These are phyloP conservation scores for Ophioceras dolichostomum DNA, from an alignment of 2,329 filamentous ascomycete genomes.

Conservation along the genomic window DNA sequence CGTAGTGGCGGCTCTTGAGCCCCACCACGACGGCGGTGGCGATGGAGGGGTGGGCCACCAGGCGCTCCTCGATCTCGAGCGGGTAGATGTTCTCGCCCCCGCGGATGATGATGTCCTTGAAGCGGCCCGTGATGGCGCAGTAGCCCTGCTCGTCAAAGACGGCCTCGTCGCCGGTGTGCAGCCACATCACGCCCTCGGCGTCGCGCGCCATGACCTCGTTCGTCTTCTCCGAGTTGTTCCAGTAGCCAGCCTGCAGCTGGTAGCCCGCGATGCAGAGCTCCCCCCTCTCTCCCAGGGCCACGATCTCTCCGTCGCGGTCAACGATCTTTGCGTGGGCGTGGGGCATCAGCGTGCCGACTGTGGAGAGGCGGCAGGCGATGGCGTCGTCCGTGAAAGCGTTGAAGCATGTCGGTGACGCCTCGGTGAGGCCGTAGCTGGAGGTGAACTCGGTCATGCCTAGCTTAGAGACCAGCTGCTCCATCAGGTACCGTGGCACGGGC, in stretches of 20 bases:
- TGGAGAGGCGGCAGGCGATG: constrained; percentile 52
- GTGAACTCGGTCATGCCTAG: constrained; percentile 68
- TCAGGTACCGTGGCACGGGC: constrained; percentile 61
- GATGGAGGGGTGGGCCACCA: constrained; percentile 52
- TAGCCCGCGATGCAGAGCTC: constrained; percentile 73
- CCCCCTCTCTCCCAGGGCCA: constrained; percentile 56
- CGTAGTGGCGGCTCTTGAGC: constrained; percentile 57
- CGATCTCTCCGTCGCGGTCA: constrained; percentile 49
- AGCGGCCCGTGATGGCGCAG: constrained; percentile 61
- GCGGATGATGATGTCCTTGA: constrained; percentile 71
- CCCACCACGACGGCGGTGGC: constrained; percentile 57
- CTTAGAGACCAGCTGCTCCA: constrained; percentile 57
- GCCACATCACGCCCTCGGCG: constrained; percentile 44
- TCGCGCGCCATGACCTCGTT: constrained; percentile 44
- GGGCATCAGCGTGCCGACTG: constrained; percentile 65
- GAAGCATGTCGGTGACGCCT: constrained; percentile 70
- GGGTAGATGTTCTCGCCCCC: constrained; percentile 66
- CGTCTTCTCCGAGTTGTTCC: constrained; percentile 64
- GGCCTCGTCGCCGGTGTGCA: constrained; percentile 57
- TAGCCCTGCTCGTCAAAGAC: constrained; percentile 57
- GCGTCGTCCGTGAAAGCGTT: constrained; percentile 66
- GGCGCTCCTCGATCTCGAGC: constrained; percentile 61
- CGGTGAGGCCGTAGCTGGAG: constrained; percentile 61
- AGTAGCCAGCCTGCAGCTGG: constrained; percentile 56
- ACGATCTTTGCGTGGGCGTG: constrained; percentile 70